Conservation (phyloP, 345 rosid genomes). For the Aegle marmelos region DNA sequence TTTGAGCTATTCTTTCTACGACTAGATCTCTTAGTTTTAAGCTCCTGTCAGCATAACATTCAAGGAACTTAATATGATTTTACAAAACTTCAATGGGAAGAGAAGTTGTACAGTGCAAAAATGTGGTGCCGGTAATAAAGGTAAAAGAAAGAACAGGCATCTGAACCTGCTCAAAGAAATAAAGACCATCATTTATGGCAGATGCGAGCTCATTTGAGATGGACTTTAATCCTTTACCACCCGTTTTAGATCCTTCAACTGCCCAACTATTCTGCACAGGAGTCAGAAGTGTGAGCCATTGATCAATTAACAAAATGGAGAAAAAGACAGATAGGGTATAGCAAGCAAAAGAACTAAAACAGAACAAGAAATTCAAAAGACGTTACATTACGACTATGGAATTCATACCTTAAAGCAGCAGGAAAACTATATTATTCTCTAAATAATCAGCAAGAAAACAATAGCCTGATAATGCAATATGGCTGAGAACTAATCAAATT, state of each 20-base stretch:
- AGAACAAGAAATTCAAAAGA: not conserved
- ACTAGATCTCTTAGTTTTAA: conserved; percentile 54
- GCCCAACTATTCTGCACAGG: conserved; percentile 67
- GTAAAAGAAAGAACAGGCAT: not conserved
- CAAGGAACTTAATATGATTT: conserved; percentile 4
- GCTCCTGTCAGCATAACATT: conserved; percentile 52
- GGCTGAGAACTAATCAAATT: not conserved
- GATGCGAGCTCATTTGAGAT: conserved; percentile 80
- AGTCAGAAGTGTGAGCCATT: conserved; percentile 17
- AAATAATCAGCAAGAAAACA: not conserved
- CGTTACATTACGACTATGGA: not conserved
- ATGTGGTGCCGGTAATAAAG: not conserved
- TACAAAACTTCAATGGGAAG: not conserved
- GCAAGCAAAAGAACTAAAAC: not conserved
- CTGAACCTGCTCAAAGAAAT: conserved; percentile 86
- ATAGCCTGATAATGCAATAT: not conserved
- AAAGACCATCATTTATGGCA: conserved; percentile 88
- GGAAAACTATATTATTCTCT: not conserved
- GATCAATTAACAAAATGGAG: not conserved
- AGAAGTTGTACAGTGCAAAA: conserved; percentile 7
- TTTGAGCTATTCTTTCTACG: conserved; percentile 48
- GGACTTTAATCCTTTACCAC: conserved; percentile 43
- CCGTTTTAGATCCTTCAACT: conserved; percentile 43
- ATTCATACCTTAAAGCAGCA: not conserved
- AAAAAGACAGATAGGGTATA: not conserved